phyloP scores from a whole-genome alignment of 192 early-diverging fungal genomes.

The Obelidium mucronatum region DNA sequence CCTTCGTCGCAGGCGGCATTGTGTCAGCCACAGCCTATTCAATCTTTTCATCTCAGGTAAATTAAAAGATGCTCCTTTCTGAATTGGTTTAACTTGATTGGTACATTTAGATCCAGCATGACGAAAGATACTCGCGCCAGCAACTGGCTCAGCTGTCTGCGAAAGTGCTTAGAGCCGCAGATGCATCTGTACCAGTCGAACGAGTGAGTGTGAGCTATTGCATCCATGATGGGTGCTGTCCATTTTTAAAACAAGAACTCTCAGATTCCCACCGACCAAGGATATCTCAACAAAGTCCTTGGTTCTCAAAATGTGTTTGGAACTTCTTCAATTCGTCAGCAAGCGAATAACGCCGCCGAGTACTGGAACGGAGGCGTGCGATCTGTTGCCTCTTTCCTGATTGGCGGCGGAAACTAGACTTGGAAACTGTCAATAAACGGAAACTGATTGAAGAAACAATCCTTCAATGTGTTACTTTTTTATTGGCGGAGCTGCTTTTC shows the following conservation, averaged over 20 bases:
- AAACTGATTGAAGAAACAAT: no score
- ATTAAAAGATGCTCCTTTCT: background rate
- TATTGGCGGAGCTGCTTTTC: no score
- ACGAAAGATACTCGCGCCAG: background rate
- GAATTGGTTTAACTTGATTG: background rate
- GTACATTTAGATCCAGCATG: constrained; percentile 1
- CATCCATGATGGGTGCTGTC: no score
- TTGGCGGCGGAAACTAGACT: no score
- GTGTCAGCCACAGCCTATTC: constrained; percentile 18
- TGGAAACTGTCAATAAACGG: background rate
- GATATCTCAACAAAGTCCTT: background rate
- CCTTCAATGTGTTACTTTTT: no score
- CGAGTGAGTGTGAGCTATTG: no score
- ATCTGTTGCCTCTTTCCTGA: background rate
- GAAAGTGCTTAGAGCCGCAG: constrained; percentile 16
- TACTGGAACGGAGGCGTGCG: constrained; percentile 26
- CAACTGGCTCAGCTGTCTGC: background rate
- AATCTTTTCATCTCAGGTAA: constrained; percentile 14
- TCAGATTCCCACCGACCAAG: background rate
- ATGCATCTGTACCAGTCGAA: background rate
- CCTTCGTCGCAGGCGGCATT: constrained; percentile 16
- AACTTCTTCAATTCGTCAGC: background rate
- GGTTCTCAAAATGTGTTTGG: background rate
- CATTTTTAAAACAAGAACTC: no score
- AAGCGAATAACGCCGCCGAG: constrained; percentile 23